Conservation (phyloP, 2,329 filamentous ascomycete species). For the Neonectria ditissima region DNA sequence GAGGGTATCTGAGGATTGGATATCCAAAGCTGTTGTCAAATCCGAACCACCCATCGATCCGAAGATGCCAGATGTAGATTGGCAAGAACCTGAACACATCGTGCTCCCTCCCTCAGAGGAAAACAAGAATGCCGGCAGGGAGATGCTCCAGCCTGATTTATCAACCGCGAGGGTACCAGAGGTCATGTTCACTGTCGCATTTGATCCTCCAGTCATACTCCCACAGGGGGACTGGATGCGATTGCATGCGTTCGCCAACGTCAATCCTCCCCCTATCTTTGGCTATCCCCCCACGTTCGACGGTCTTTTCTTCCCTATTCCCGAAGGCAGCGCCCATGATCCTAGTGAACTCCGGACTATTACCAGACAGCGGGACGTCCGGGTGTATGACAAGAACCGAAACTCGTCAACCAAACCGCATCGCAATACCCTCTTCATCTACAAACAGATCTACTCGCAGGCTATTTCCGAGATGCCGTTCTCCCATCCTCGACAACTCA, state of each 20-base stretch:
- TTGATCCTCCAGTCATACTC: constrained; percentile 80
- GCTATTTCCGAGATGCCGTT: constrained; percentile 77
- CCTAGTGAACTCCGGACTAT: constrained; percentile 70
- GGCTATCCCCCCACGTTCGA: constrained; percentile 65
- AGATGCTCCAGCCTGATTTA: constrained; percentile 61
- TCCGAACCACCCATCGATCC: constrained; percentile 56
- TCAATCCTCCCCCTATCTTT: constrained; percentile 53
- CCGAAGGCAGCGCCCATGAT: constrained; percentile 62
- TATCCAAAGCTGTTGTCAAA: constrained; percentile 75
- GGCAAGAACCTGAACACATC: constrained; percentile 78
- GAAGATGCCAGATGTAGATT: constrained; percentile 68
- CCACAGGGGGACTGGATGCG: constrained; percentile 73
- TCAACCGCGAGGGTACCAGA: constrained; percentile 70
- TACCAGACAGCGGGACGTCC: constrained; percentile 59
- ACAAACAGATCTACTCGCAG: constrained; percentile 79
- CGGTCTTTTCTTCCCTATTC: constrained; percentile 67
- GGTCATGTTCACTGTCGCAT: constrained; percentile 78
- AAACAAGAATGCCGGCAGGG: constrained; percentile 63
- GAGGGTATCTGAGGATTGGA: constrained; percentile 79
- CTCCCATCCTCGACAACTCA: constrained; percentile 80
- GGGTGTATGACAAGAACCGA: constrained; percentile 52
- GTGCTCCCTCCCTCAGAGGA: constrained; percentile 63
- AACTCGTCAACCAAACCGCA: constrained; percentile 54
- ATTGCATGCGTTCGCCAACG: constrained; percentile 69
- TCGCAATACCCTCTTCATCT: constrained; percentile 73